Evolutionary conservation across 1,284 basidiomycete genomes (phyloP).

Genomic region (Rhodotorula sp.): DNA sequence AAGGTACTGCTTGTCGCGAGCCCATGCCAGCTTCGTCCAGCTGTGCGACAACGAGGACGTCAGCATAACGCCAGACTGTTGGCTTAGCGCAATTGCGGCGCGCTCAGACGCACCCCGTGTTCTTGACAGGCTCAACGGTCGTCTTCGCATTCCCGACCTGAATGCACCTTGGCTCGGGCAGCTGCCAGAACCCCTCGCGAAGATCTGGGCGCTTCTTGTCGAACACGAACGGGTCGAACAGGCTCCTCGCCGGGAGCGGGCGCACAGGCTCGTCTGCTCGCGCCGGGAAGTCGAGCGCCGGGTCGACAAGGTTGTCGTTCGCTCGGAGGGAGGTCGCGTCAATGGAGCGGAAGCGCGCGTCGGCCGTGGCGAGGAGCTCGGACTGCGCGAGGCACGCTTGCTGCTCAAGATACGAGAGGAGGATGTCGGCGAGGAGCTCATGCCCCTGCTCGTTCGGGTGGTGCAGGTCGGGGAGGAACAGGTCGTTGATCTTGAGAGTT

Average conservation of each 20-base stretch:
- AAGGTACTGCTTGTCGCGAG: conserved; percentile 40
- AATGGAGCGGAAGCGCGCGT: neutral
- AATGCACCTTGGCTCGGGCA: conserved; percentile 21
- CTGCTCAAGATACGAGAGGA: conserved; percentile 79
- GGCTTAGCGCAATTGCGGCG: neutral
- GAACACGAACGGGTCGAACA: conserved; percentile 27
- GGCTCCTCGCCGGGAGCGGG: conserved; percentile 17
- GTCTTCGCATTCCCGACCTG: conserved; percentile 32
- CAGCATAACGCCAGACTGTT: too few relatives aligned
- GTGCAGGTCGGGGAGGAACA: conserved; percentile 75
- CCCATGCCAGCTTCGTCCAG: conserved; percentile 33
- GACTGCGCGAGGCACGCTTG: conserved; percentile 67
- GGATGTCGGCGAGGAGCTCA: conserved; percentile 75
- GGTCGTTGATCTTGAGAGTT: conserved; percentile 18
- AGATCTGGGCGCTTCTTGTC: neutral
- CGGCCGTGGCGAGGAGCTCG: conserved; percentile 5
- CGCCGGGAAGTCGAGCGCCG: conserved; percentile 14
- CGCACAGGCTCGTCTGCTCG: conserved; percentile 15
- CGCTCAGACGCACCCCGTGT: conserved; percentile 15
- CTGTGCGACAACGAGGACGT: neutral
- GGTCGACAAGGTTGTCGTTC: conserved; percentile 4
- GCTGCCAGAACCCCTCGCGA: neutral
- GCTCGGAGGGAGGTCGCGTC: neutral
- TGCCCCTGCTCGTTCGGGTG: conserved; percentile 78
- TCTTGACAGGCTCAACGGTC: conserved; percentile 12